A percentile compares a stretch with the other conserved stretches of the same genome.
Evolutionary conservation across 2,329 filamentous ascomycete species (phyloP).

Genomic region (Ampelomyces quisqualis): DNA sequence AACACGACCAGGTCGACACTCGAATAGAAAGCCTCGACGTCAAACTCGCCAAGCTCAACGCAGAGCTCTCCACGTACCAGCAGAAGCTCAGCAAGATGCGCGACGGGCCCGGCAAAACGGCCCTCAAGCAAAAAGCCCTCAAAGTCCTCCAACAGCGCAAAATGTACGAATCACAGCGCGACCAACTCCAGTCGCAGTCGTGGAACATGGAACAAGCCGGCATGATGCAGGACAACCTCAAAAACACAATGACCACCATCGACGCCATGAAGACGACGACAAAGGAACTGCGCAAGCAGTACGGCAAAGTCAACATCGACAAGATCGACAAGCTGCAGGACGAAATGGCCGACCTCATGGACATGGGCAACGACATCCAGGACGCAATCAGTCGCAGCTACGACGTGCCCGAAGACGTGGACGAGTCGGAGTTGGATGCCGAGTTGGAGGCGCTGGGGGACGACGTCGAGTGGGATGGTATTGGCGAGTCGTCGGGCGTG

Average conservation of each 20-base stretch:
- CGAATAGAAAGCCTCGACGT: constrained; percentile 87
- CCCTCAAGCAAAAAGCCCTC: constrained; percentile 90
- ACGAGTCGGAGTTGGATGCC: constrained; percentile 93
- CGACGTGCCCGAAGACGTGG: constrained; percentile 93
- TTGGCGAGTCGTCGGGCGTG: constrained; percentile 61
- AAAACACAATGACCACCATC: constrained; percentile 97
- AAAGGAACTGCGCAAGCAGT: constrained; percentile 88
- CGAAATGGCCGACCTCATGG: constrained; percentile 97
- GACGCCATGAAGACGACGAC: constrained; percentile 97
- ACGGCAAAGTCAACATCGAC: constrained; percentile 95
- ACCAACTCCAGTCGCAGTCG: constrained; percentile 88
- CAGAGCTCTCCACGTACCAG: constrained; percentile 86
- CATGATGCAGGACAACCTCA: constrained; percentile 98
- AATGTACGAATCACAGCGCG: constrained; percentile 89
- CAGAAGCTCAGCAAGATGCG: constrained; percentile 87
- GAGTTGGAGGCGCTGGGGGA: constrained; percentile 93
- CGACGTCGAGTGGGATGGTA: constrained; percentile 83
- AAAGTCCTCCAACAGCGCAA: constrained; percentile 92
- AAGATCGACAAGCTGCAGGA: constrained; percentile 98
- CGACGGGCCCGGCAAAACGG: constrained; percentile 89
- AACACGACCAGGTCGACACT: constrained; percentile 65
- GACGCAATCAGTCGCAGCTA: constrained; percentile 89
- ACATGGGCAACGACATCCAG: constrained; percentile 97
- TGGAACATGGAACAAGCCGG: constrained; percentile 99
- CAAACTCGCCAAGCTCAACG: constrained; percentile 88